These are phyloP conservation scores for Neonectria punicea DNA, from an alignment of 2,329 filamentous ascomycete genomes.

Conservation along the genomic window DNA sequence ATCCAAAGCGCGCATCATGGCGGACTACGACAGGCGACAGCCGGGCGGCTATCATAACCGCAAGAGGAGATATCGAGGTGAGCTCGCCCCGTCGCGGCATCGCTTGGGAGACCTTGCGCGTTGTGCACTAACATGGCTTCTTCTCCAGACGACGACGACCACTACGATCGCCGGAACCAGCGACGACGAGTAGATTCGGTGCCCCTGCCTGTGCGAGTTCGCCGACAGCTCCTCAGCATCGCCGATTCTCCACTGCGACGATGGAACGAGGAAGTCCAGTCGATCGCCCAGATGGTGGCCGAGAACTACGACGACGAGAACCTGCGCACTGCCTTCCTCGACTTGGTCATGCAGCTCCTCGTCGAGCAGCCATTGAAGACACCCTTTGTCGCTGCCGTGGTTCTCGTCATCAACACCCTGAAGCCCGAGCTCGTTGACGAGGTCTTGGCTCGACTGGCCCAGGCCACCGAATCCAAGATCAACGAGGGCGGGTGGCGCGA, in stretches of 20 bases:
- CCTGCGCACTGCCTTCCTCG: slow-evolving; percentile 76
- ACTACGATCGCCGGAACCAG: slow-evolving; percentile 78
- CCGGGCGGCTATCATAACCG: slow-evolving; percentile 68
- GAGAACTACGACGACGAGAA: slow-evolving; percentile 90
- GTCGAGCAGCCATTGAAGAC: slow-evolving; percentile 96
- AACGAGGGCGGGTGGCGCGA: slow-evolving; percentile 84
- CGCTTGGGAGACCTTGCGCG: slow-evolving; percentile 19
- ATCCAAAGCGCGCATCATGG: slow-evolving; percentile 52
- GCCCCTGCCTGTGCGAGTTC: slow-evolving; percentile 75
- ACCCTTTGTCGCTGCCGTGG: slow-evolving; percentile 89
- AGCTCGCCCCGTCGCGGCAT: slow-evolving; percentile 8
- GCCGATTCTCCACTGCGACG: slow-evolving; percentile 83
- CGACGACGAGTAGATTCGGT: slow-evolving; percentile 78
- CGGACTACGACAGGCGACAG: slow-evolving; percentile 68
- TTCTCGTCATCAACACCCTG: slow-evolving; percentile 81
- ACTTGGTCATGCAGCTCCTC: slow-evolving; percentile 79
- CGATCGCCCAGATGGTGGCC: slow-evolving; percentile 79
- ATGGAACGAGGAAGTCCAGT: slow-evolving; percentile 81
- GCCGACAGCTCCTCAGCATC: slow-evolving; percentile 81
- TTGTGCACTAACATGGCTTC: slow-evolving; percentile 31
- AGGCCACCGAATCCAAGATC: slow-evolving; percentile 73
- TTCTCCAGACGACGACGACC: slow-evolving; percentile 74
- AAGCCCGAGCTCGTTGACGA: slow-evolving; percentile 80
- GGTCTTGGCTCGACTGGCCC: slow-evolving; percentile 71
- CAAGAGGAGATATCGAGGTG: slow-evolving; percentile 85